Conservation (phyloP, 177 flowering plant genomes). For the Vitis hybrid region DNA sequence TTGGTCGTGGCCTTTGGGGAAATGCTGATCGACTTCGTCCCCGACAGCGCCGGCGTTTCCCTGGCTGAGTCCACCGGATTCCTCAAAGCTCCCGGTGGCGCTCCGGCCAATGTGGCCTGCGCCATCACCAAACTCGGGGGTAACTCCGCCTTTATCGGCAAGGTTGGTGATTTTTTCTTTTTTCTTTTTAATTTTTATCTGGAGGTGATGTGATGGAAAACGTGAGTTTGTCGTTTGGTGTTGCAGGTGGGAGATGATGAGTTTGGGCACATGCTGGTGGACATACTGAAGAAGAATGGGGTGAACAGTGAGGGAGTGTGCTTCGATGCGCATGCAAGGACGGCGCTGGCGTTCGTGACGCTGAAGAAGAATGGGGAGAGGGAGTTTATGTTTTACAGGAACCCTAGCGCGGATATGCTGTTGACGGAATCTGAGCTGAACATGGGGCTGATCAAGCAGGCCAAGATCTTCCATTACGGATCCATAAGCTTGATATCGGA, state of each 20-base stretch:
- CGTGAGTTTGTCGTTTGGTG: neutral
- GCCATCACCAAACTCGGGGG: conserved; percentile 85
- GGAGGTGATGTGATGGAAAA: neutral
- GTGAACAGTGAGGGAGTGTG: conserved; percentile 59
- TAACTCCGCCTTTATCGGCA: conserved; percentile 70
- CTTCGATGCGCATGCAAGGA: conserved; percentile 59
- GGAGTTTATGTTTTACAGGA: conserved; percentile 82
- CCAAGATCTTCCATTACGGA: conserved; percentile 79
- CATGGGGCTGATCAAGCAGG: conserved; percentile 48
- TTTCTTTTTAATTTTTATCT: neutral
- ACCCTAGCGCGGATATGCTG: conserved; percentile 90
- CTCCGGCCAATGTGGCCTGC: conserved; percentile 87
- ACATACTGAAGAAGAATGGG: conserved; percentile 54
- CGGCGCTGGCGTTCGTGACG: conserved; percentile 79
- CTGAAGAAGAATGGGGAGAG: conserved; percentile 59
- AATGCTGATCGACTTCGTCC: conserved; percentile 88
- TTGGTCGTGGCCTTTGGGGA: conserved; percentile 63
- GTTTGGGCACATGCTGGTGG: conserved; percentile 74
- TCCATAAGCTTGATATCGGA: conserved; percentile 80
- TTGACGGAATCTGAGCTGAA: conserved; percentile 65
- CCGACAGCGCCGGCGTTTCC: conserved; percentile 63
- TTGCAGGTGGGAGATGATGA: conserved; percentile 75
- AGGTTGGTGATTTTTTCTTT: conserved; percentile 33
- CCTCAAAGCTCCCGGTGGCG: conserved; percentile 93
- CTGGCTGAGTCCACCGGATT: conserved; percentile 70